Base-by-base conservation (phyloP, 225 moss, liverwort and hornwort species). In the Thuidium tamariscinum region DNA sequence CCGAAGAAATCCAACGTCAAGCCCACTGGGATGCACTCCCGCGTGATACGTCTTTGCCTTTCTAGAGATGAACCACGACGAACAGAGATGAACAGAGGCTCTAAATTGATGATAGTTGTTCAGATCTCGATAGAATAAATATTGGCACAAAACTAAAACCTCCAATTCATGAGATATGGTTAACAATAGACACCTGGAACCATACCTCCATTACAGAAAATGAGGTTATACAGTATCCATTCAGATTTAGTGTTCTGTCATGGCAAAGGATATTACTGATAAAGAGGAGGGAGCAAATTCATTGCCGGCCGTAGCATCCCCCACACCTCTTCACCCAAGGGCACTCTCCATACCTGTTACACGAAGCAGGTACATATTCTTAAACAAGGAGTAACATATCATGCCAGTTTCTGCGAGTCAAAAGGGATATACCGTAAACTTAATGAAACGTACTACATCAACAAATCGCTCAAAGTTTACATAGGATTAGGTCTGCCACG, bases 11-110 rank as follows among this genome's bases (percentile, higher is more conserved):
- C 77, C 85, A 59, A 96, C 86, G 74, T 98, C 98, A 68, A 95
- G 94, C 77, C 92, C 95, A 90, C 96, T 98, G 15, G 98, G 98
- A 85, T 98, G 98, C 86, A 96, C 95, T 86, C 95, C 96, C 55
- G 89, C 95, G 89, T 96, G 98, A 86, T 95, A 98, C 41, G 94
- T 95, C 92, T 91, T 95, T 85, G 98, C 95, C 77, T 90, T 92
- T 91, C 95, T 97, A 84, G 51, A n/a, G n/a, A n/a, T n/a, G n/a
- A n/a, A n/a, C n/a, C n/a, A n/a, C n/a, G n/a, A n/a, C n/a, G 42
- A 82, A 72, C 52, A 87, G 34, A 79, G 34, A 83, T 86, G 41
- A 82, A 52, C 48, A 79, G 39, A 74, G 19, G 67, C 55, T 83
- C 44, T 66, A 44, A 72, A 75, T 86, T 14, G 82, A 42, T 88